phyloP scores from a whole-genome alignment of 345 rosid genomes.

The Gossypium sturtianum region DNA sequence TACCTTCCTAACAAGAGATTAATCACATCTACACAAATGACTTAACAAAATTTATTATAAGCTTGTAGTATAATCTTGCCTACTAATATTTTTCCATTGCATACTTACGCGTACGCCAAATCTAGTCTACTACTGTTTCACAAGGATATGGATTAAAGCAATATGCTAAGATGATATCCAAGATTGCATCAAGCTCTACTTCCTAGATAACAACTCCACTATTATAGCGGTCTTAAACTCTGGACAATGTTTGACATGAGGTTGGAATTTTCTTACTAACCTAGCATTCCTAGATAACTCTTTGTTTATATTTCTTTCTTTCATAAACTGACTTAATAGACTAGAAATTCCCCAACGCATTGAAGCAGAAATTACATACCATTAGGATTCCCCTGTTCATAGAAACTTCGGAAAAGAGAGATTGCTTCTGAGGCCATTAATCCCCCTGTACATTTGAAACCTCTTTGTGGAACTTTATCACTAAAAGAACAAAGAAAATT shows the following conservation, averaged over 20 bases:
- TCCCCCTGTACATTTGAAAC: slow-evolving; percentile 59
- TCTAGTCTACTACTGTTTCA: neutral
- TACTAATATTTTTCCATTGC: neutral
- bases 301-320: neutral
- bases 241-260: neutral
- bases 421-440: slow-evolving; percentile 71
- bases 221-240: neutral
- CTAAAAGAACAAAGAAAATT: slow-evolving; percentile 16
- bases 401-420: slow-evolving; percentile 60
- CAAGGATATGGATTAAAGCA: neutral
- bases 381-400: slow-evolving; percentile 87
- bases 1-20: neutral
- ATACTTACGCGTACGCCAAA: neutral
- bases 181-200: neutral
- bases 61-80: neutral
- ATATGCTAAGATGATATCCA: neutral
- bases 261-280: neutral
- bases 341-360: neutral
- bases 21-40: neutral
- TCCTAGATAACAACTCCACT: neutral
- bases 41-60: neutral
- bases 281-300: neutral
- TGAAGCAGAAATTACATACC: slow-evolving; percentile 35
- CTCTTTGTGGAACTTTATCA: slow-evolving; percentile 29
- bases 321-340: neutral